phyloP scores from a whole-genome alignment of 768 basidiomycete genomes.

The Lactifluus piperatus region DNA sequence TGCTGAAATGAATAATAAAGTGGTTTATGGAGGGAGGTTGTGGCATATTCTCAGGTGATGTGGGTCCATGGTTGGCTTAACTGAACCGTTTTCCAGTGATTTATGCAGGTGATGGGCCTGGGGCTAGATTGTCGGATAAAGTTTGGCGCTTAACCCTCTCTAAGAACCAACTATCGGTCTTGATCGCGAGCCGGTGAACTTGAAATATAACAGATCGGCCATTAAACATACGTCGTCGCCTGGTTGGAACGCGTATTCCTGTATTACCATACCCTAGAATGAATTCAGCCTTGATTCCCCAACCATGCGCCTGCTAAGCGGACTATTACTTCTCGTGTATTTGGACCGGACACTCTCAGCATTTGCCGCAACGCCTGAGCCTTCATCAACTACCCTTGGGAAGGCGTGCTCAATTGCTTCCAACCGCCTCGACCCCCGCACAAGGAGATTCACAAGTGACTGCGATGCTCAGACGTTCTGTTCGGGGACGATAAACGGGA shows the following conservation, averaged over 20 bases:
- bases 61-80: too few relatives aligned
- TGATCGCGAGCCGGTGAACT: neutral
- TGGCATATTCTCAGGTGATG: too few relatives aligned
- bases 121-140: too few relatives aligned
- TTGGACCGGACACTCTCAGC: neutral
- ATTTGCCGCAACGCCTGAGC: neutral
- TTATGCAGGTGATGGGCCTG: too few relatives aligned
- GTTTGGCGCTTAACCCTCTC: too few relatives aligned
- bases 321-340: neutral
- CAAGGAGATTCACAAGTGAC: slow-evolving; percentile 14
- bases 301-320: neutral
- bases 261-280: neutral
- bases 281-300: neutral
- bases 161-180: neutral
- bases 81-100: neutral
- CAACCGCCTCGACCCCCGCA: slow-evolving; percentile 17
- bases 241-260: neutral
- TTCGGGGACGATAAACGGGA: slow-evolving; percentile 11
- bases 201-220: too few relatives aligned
- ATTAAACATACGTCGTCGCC: neutral
- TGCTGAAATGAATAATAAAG: too few relatives aligned
- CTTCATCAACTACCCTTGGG: slow-evolving; percentile 1
- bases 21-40: too few relatives aligned
- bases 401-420: slow-evolving; percentile 10
- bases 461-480: slow-evolving; percentile 19